phyloP scores from a whole-genome alignment of 1,284 basidiomycete genomes.

The Polyporus tsugae region DNA sequence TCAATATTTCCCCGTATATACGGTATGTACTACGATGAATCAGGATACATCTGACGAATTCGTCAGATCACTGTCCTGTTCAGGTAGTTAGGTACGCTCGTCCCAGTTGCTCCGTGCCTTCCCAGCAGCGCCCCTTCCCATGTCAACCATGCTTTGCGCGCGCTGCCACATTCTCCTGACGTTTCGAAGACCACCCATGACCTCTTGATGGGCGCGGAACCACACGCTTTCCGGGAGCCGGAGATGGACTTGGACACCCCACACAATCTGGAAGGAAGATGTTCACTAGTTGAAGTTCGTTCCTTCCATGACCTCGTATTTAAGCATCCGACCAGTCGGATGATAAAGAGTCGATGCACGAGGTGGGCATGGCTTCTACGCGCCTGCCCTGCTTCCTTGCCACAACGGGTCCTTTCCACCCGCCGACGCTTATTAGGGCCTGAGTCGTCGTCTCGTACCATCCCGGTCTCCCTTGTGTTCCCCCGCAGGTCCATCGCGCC shows the following conservation, averaged over 20 bases:
- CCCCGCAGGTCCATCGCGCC: constrained; percentile 1
- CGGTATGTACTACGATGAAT: too few relatives aligned
- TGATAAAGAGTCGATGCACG: neutral
- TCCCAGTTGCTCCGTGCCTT: neutral
- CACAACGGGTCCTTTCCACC: neutral
- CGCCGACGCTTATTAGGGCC: neutral
- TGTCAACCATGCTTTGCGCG: neutral
- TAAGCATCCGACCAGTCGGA: neutral
- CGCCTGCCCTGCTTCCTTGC: neutral
- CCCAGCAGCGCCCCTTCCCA: neutral
- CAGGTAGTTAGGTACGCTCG: neutral
- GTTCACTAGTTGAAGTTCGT: neutral
- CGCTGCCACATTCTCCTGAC: neutral
- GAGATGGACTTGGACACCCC: neutral
- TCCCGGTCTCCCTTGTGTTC: neutral
- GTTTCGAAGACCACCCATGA: neutral
- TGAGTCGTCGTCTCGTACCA: neutral
- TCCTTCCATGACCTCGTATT: neutral
- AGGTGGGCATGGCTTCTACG: neutral
- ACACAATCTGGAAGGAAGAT: neutral
- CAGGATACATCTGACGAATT: neutral
- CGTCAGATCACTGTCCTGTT: neutral
- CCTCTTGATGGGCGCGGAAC: neutral
- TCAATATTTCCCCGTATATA: neutral
- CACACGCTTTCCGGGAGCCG: neutral